phyloP scores from a whole-genome alignment of 2,329 filamentous ascomycete genomes.

The Sporothrix dimorphospora region DNA sequence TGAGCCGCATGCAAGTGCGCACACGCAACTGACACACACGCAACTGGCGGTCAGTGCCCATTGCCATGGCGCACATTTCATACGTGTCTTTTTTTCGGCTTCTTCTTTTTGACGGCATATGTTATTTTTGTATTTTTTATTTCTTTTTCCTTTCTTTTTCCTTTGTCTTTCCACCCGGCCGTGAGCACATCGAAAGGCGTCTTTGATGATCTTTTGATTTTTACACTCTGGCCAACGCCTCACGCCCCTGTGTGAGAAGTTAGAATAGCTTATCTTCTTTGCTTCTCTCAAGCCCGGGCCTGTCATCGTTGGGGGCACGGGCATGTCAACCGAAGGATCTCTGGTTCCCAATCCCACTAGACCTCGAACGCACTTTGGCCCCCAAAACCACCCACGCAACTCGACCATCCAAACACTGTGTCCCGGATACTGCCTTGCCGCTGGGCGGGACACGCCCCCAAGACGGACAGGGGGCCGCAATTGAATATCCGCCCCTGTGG shows the following conservation, averaged over 20 bases:
- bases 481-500: not conserved
- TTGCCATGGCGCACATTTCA: not conserved
- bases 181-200: not conserved
- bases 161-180: not conserved
- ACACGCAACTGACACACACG: not conserved
- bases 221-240: not conserved
- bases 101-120: not conserved
- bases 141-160: not conserved
- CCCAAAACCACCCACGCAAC: not conserved
- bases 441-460: not conserved
- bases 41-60: slow-evolving; percentile 13
- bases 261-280: not conserved
- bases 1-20: not conserved
- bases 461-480: not conserved
- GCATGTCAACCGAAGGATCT: not conserved
- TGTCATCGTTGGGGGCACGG: not conserved
- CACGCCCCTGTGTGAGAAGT: not conserved
- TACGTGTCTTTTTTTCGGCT: not conserved
- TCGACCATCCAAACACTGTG: not conserved
- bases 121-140: not conserved
- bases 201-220: not conserved
- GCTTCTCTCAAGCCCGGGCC: not conserved
- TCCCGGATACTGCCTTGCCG: slow-evolving; percentile 4
- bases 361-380: not conserved
- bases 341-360: not conserved